Conservation (phyloP, 805 yeast genomes). For the Wickerhamiella qilinensis region DNA sequence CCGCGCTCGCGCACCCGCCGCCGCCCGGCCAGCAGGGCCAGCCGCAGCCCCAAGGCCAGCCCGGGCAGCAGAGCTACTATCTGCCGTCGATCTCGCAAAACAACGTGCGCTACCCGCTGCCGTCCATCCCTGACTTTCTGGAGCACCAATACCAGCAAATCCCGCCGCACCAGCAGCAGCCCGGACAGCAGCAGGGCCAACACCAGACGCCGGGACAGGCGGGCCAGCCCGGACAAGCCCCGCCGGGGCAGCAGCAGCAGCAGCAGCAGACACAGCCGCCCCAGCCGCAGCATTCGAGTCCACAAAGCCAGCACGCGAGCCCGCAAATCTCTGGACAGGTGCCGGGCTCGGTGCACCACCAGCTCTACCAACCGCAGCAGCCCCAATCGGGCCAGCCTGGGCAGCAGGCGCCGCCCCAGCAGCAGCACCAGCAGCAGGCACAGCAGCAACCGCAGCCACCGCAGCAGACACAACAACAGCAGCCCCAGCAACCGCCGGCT, state of each 20-base stretch:
- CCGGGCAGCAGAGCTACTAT: conserved; percentile 1
- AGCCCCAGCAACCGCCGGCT: neutral
- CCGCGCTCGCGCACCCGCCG: conserved; percentile 6
- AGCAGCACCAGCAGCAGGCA: conserved; percentile 1
- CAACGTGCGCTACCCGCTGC: conserved; percentile 17
- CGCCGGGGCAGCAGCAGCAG: neutral
- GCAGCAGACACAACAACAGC: conserved; percentile 4
- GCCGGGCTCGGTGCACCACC: conserved; percentile 2
- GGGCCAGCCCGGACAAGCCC: conserved; percentile 3
- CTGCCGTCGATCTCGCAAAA: conserved; percentile 9
- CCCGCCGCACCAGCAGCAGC: conserved; percentile 8
- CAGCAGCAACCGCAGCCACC: conserved; percentile 1
- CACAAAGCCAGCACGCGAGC: conserved; percentile 1
- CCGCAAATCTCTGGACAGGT: conserved; percentile 2
- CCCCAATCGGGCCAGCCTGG: conserved; percentile 4
- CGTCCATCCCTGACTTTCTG: conserved; percentile 17
- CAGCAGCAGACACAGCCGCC: conserved; percentile 2
- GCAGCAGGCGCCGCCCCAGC: conserved; percentile 4
- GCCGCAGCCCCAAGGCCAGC: conserved; percentile 10
- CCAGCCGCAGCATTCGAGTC: conserved; percentile 7
- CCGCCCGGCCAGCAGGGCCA: no score
- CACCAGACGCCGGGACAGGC: conserved; percentile 2
- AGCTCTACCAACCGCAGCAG: neutral
- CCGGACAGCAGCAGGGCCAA: conserved; percentile 8
- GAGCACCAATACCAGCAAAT: conserved; percentile 4